Conservation (phyloP, 139 green algal species). For the Mychonastes homosphaera region DNA sequence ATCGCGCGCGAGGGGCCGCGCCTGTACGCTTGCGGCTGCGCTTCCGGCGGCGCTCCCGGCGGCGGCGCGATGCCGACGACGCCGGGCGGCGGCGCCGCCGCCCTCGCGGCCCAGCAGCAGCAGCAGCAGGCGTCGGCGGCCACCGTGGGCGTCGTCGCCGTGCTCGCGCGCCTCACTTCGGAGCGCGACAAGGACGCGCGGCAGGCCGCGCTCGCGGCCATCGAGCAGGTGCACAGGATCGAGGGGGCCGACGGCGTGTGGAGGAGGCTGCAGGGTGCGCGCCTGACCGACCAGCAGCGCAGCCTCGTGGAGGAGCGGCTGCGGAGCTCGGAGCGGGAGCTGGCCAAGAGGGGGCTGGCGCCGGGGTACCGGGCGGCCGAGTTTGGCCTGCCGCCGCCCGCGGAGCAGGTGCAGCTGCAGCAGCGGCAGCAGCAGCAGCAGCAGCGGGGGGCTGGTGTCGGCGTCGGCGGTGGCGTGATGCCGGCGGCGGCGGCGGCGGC, state of each 20-base stretch:
- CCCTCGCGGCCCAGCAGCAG: too few relatives aligned
- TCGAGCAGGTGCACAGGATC: conserved; percentile 67
- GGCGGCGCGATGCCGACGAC: too few relatives aligned
- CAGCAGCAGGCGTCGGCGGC: too few relatives aligned
- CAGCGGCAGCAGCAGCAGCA: conserved; percentile 8
- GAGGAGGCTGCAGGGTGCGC: conserved; percentile 58
- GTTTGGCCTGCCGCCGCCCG: conserved; percentile 2
- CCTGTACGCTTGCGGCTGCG: conserved; percentile 21
- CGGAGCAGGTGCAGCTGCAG: neutral
- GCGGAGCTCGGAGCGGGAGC: conserved; percentile 50
- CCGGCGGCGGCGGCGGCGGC: conserved; percentile 1
- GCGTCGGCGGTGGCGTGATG: neutral
- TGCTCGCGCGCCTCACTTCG: conserved; percentile 48
- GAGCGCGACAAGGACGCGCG: conserved; percentile 78
- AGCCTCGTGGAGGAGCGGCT: conserved; percentile 76
- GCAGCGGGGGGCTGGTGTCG: neutral
- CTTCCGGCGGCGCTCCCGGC: too few relatives aligned
- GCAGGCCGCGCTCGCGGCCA: conserved; percentile 50
- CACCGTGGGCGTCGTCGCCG: conserved; percentile 28
- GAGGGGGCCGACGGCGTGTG: conserved; percentile 60
- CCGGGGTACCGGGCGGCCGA: conserved; percentile 32
- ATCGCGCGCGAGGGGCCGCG: conserved; percentile 48
- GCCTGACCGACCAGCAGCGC: conserved; percentile 59
- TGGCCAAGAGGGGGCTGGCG: conserved; percentile 33
- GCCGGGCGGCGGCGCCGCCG: too few relatives aligned